Evolutionary conservation across 192 early-diverging fungal species (phyloP).

Genomic region (Coemansia sp.): DNA sequence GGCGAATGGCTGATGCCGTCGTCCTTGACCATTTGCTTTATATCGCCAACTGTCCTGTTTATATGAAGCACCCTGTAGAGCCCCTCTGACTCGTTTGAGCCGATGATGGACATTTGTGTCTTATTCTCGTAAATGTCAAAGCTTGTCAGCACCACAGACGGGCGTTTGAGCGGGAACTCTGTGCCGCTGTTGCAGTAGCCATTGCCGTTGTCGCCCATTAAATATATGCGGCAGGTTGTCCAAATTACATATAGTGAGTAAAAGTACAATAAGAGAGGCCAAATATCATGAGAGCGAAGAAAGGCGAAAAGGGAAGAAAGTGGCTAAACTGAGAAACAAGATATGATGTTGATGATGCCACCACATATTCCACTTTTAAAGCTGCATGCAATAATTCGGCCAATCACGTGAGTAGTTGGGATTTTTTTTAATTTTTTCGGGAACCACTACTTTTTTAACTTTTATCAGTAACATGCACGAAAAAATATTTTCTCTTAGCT

Average conservation of each 20-base stretch:
- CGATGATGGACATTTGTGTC: slow-evolving; percentile 82
- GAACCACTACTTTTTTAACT: background rate
- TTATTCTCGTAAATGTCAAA: slow-evolving; percentile 89
- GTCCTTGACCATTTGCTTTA: slow-evolving; percentile 76
- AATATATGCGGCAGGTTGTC: no score
- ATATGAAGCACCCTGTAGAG: slow-evolving; percentile 86
- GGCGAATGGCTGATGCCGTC: slow-evolving; percentile 71
- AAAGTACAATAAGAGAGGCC: background rate
- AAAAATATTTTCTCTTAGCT: background rate
- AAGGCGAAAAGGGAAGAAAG: background rate
- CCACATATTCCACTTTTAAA: no score
- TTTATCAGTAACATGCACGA: background rate
- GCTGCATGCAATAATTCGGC: no score
- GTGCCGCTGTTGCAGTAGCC: slow-evolving; percentile 9
- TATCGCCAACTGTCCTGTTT: slow-evolving; percentile 68
- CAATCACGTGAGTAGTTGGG: no score
- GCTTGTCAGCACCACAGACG: slow-evolving; percentile 60
- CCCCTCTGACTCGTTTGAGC: slow-evolving; percentile 74
- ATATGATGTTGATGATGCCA: no score
- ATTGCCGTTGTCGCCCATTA: background rate
- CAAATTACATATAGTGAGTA: background rate
- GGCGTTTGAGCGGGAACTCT: slow-evolving; percentile 27
- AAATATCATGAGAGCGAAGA: background rate
- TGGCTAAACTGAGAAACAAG: no score
- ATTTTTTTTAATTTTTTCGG: background rate